Evolutionary conservation across 2,329 filamentous ascomycete species (phyloP), one percentile per base, ranked within the genome.

Genomic region (Scytalidium lignicola): DNA sequence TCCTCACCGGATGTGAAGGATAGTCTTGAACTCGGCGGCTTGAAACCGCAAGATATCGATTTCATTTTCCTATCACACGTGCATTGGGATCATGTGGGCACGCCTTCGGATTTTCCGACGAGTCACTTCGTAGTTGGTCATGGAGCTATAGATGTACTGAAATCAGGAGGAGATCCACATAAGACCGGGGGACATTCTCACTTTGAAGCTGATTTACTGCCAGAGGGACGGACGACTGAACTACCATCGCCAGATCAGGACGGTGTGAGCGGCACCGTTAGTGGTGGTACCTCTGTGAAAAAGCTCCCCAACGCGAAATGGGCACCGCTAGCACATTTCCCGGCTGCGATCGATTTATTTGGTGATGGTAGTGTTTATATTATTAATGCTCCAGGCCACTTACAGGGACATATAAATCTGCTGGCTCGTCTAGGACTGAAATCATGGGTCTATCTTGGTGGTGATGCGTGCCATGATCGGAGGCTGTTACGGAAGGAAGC

Each of bases 81-180:
- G 0, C 77, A 82, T 55, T 80, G 75, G 68, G 78, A 82, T 55
- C 78, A 81, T 51, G 68, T 75, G 28, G 79, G 78, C 17, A 77
- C 75, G 3, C 74, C 77, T 0, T 62, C 66, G 2, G 74, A 79
- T 55, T 81, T 78, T 52, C 50, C 66, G 0, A 59, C 64, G 10
- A 67, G 74, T 0, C 64, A 66, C 2, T 78, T 81, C 53, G 55
- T 75, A 3, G 72, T 73, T 51, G 59, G 59, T 2, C 74, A 79
- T 49, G 70, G 68, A 1, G 67, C 63, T 8, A 48, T 77, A 43
- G 71, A 23, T 26, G 22, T 44, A 28, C 26, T 44, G 42, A 37
- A 37, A n/a, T 37, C 32, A 5, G 28, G 42, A 8, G 42, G 42
- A 13, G 17, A 44, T 23, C 42, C 22, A 9, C 22, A 44, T 15